Percentiles rank a stretch among this genome's conserved stretches.
phyloP scores from a whole-genome alignment of 495 filamentous ascomycete species.

The Talaromyces stipitatus region DNA sequence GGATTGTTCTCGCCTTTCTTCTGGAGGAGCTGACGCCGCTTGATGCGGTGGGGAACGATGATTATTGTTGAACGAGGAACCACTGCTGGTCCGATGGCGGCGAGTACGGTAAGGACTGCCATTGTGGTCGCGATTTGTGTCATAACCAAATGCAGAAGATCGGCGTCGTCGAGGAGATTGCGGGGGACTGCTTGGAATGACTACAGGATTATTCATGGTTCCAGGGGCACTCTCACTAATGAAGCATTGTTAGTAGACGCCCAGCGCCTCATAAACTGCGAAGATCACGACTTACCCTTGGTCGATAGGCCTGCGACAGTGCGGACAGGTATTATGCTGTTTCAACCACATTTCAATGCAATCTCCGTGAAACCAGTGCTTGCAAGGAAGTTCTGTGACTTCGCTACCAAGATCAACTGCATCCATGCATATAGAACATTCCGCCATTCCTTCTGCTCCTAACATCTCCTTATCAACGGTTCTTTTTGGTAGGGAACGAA shows the following conservation, averaged over 20 bases:
- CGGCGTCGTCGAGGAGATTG: conserved; percentile 3
- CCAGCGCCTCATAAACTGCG: conserved; percentile 8
- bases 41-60: neutral
- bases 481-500: conserved; percentile 65
- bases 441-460: conserved; percentile 53
- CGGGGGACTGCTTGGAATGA: conserved; percentile 22
- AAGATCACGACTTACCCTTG: conserved; percentile 15
- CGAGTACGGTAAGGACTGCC: neutral
- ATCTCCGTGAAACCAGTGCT: conserved; percentile 81
- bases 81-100: neutral
- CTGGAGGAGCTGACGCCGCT: neutral
- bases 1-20: conserved; percentile 11
- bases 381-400: conserved; percentile 75
- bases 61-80: neutral
- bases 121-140: neutral
- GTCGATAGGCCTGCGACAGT: conserved; percentile 73
- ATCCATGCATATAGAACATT: conserved; percentile 94
- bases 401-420: conserved; percentile 65
- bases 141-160: neutral
- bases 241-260: conserved; percentile 4
- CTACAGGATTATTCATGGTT: conserved; percentile 24
- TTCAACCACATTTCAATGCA: conserved; percentile 75
- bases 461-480: conserved; percentile 59
- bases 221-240: conserved; percentile 15
- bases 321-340: conserved; percentile 86